Evolutionary conservation across 164 flowering plant species (phyloP).

Genomic region (Magnolia officinalis): DNA sequence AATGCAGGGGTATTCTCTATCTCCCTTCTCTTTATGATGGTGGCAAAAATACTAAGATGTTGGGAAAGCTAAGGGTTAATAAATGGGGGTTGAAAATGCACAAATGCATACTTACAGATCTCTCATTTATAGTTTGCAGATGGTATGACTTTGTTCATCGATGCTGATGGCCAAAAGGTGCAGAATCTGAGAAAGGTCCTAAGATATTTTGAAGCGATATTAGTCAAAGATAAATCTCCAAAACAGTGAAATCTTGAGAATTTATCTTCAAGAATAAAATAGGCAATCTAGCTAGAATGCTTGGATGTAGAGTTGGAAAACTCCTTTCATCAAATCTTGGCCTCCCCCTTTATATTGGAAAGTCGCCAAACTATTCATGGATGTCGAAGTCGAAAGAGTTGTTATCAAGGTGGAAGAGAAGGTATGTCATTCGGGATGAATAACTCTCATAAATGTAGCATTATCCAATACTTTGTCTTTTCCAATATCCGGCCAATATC

Average conservation of each 20-base stretch:
- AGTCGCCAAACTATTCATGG: neutral
- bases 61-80: no score
- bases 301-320: no score
- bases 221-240: neutral
- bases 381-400: neutral
- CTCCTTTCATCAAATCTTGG: no score
- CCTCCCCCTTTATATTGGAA: neutral
- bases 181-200: neutral
- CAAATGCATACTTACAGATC: neutral
- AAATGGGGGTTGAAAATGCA: no score
- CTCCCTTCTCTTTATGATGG: neutral
- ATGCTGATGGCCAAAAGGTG: neutral
- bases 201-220: neutral
- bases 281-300: neutral
- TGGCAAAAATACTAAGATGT: neutral
- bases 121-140: neutral
- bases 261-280: no score
- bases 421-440: neutral
- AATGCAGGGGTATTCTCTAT: neutral
- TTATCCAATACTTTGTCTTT: neutral
- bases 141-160: neutral
- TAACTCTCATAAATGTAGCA: neutral
- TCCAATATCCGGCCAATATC: no score
- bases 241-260: neutral
- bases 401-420: neutral